Conservation (phyloP, 192 early-diverging fungal genomes). For the Podila minutissima region DNA sequence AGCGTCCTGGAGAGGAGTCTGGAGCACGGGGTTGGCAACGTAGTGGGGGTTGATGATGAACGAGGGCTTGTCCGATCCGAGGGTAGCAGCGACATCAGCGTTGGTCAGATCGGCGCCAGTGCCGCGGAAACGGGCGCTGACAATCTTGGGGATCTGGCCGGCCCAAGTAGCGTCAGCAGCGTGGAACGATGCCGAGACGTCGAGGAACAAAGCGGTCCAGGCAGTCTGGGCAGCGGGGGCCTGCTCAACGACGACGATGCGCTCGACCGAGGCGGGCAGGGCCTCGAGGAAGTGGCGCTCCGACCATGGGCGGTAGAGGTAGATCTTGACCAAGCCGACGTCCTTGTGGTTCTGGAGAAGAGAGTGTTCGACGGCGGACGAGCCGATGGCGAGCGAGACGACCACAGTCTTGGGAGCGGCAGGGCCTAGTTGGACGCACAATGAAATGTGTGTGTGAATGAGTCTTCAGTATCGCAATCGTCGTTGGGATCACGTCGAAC, state of each 20-base stretch:
- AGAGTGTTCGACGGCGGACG: conserved; percentile 57
- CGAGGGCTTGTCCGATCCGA: conserved; percentile 28
- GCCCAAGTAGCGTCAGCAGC: conserved; percentile 57
- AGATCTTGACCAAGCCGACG: conserved; percentile 79
- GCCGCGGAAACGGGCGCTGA: conserved; percentile 60
- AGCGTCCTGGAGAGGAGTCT: conserved; percentile 20
- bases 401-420: conserved; percentile 76
- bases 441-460: neutral
- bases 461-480: no score
- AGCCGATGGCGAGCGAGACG: conserved; percentile 78
- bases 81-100: conserved; percentile 13
- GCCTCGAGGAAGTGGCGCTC: conserved; percentile 59
- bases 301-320: conserved; percentile 83
- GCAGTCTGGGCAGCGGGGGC: conserved; percentile 64
- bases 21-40: conserved; percentile 3
- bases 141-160: conserved; percentile 49
- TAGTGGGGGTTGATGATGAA: conserved; percentile 42
- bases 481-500: no score
- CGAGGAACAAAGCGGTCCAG: conserved; percentile 88
- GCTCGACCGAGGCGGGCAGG: conserved; percentile 73
- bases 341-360: conserved; percentile 45
- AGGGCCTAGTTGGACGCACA: conserved; percentile 42
- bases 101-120: conserved; percentile 31
- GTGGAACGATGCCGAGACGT: conserved; percentile 80
- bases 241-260: conserved; percentile 72